Percentiles rank a stretch among this genome's conserved stretches.
Conservation (phyloP, 2,329 filamentous ascomycete species). For the Venturia nashicola region DNA sequence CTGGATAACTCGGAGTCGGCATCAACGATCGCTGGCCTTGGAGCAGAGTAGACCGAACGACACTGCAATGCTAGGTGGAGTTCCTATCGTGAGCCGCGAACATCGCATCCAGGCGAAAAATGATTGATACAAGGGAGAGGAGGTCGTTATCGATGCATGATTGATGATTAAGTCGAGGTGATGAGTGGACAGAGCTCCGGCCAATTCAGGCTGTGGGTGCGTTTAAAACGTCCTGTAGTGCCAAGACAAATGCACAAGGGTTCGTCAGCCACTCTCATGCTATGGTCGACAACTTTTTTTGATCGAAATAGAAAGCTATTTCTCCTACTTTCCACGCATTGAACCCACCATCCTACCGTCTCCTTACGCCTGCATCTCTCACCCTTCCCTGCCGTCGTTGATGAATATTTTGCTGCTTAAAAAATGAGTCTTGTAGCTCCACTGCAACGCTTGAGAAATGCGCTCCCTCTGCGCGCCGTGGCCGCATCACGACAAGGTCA, state of each 20-base stretch:
- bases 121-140: no score
- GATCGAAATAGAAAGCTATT: background rate
- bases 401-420: background rate
- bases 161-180: no score
- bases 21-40: background rate
- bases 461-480: slow-evolving; percentile 21
- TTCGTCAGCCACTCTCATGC: background rate
- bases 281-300: background rate
- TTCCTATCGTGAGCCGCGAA: no score
- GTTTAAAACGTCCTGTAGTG: background rate
- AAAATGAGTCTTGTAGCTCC: slow-evolving; percentile 24
- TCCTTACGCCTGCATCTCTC: background rate
- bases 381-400: background rate
- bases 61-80: no score
- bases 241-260: background rate
- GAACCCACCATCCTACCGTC: background rate
- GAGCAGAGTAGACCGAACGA: no score
- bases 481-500: slow-evolving; percentile 18
- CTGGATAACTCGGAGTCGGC: background rate
- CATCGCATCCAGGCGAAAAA: no score
- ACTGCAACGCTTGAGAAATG: slow-evolving; percentile 20
- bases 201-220: background rate
- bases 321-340: background rate
- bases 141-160: no score
- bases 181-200: no score